Evolutionary conservation across 2,329 filamentous ascomycete genomes (phyloP).

Genomic region (Penicillium sp.): DNA sequence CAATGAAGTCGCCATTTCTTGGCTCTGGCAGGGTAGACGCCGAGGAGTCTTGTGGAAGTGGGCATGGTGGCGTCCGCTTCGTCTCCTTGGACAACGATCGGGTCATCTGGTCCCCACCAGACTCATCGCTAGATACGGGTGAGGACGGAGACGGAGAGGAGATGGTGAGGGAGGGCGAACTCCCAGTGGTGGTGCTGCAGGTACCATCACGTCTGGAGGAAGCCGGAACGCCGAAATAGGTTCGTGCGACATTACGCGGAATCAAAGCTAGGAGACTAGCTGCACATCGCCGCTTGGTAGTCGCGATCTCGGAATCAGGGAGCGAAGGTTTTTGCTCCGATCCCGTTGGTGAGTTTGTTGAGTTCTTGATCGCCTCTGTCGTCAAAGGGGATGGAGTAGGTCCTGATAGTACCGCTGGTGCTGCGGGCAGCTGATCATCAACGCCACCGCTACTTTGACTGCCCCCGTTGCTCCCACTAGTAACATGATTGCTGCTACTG

Average conservation of each 20-base stretch:
- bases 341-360: conserved; percentile 11
- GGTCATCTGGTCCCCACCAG: conserved; percentile 3
- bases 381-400: not conserved
- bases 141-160: conserved; percentile 11
- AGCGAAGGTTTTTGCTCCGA: conserved; percentile 16
- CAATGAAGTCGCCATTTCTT: not conserved
- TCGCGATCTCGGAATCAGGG: conserved; percentile 34
- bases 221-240: conserved; percentile 43
- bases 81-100: conserved; percentile 5
- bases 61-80: conserved; percentile 4
- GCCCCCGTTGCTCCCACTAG: not conserved
- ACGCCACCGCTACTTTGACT: conserved; percentile 1
- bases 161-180: conserved; percentile 14
- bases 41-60: not conserved
- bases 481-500: not conserved
- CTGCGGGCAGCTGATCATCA: conserved; percentile 12
- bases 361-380: conserved; percentile 3
- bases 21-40: not conserved
- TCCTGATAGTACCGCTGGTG: conserved; percentile 7
- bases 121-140: conserved; percentile 8
- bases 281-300: conserved; percentile 48
- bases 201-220: conserved; percentile 20
- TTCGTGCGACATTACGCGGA: conserved; percentile 45
- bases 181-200: conserved; percentile 22
- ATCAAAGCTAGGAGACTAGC: conserved; percentile 43